Base-by-base conservation (phyloP, 805 yeast genomes). In the Pichia cephalocereana region DNA sequence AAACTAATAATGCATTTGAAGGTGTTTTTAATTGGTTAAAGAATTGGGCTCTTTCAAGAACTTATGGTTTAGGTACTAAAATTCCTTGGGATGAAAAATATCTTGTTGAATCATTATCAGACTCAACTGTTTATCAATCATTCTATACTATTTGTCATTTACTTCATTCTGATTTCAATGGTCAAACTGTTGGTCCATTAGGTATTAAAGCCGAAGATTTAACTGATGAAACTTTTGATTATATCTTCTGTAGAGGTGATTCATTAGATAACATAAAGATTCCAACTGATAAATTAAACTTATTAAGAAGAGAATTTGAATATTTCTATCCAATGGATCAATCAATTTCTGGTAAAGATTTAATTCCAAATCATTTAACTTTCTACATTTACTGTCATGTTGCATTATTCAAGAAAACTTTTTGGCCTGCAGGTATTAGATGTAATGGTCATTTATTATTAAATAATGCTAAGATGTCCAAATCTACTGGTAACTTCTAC, bases 31-130 rank as follows among this genome's bases (percentile, higher is more conserved):
- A 83, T 57, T 93, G 99, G 99, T 79, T 93, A 62, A 86, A 84
- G 71, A 90, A 89, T 74, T 93, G 99, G 99, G 98, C 99, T 46
- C 87, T 93, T 51, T 87, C 96, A 50, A 86, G 99, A 75, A 83
- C 95, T 48, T 93, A 87, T 59, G 99, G 99, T 65, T 76, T 93
- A 57, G 99, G 99, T 66, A 82, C 97, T 49, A 82, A 73, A 63
- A 79, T 93, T 56, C 99, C 99, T 50, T 93, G 99, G 99, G 99
- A 93, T 72, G 83, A 85, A 56, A 82, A 83, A 64, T 90, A 85
- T 63, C 77, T 93, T 61, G 91, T 93, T 49, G 99, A 93, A 72
- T 88, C 96, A 19, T 75, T 93, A 59, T 86, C 96, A 37, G 99
- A 93, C 68, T 91, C 98, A 27, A 93, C 99, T 26, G 74, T 93